Evolutionary conservation across 2,329 filamentous ascomycete species (phyloP).

Genomic region (Ophiocordyceps sinensis): DNA sequence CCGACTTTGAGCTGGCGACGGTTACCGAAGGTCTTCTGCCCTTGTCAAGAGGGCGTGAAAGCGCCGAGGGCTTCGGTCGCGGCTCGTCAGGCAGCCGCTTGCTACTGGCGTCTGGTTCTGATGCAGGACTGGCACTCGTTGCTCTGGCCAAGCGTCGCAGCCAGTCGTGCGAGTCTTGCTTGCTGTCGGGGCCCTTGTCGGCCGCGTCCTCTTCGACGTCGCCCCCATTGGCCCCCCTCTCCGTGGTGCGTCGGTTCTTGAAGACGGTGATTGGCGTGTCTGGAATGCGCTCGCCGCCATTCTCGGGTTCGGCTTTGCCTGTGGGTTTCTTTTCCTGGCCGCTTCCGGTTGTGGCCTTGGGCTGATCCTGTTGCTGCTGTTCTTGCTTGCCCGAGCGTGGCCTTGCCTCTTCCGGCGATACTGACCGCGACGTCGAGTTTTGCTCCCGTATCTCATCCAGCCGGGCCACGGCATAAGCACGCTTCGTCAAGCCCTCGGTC

Average conservation of each 20-base stretch:
- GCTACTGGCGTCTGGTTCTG: slow-evolving; percentile 1
- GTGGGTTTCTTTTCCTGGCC: slow-evolving; percentile 9
- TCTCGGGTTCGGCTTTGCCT: slow-evolving; percentile 2
- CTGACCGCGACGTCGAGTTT: slow-evolving; percentile 29
- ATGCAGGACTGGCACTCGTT: slow-evolving; percentile 28
- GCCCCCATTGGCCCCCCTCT: background rate
- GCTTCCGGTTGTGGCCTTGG: slow-evolving; percentile 7
- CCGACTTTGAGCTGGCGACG: background rate
- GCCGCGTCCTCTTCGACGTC: background rate
- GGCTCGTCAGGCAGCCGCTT: slow-evolving; percentile 8
- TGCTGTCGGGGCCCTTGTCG: background rate
- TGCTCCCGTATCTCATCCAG: slow-evolving; percentile 38
- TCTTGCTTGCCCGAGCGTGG: slow-evolving; percentile 12
- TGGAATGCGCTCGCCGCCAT: slow-evolving; percentile 19
- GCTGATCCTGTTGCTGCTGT: slow-evolving; percentile 3
- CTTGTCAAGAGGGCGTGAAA: background rate
- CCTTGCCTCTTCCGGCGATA: slow-evolving; percentile 24
- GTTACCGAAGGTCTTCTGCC: background rate
- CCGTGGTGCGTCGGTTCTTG: slow-evolving; percentile 9
- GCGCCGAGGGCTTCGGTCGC: slow-evolving; percentile 5
- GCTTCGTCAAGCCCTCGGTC: slow-evolving; percentile 27
- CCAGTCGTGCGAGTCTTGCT: slow-evolving; percentile 30
- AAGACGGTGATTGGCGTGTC: slow-evolving; percentile 27
- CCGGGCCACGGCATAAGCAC: slow-evolving; percentile 31
- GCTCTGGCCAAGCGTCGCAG: slow-evolving; percentile 34